Conservation (phyloP, 495 filamentous ascomycete species). For the Patellaria atrata region DNA sequence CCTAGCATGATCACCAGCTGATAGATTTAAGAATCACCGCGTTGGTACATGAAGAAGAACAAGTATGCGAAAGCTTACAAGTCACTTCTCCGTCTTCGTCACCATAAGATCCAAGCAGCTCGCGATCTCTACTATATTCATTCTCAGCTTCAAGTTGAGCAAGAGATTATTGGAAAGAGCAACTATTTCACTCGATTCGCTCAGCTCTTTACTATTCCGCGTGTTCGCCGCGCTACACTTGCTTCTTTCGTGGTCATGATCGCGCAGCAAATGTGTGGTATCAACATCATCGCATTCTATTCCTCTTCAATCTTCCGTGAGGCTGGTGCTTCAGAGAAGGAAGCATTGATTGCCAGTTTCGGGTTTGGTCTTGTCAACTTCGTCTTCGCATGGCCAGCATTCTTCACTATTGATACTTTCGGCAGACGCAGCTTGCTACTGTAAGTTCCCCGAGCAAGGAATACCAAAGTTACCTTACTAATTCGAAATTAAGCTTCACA, state of each 20-base stretch:
- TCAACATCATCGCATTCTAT: slow-evolving; percentile 28
- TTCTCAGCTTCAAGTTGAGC: slow-evolving; percentile 42
- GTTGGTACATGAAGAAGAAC: slow-evolving; percentile 50
- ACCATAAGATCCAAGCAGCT: slow-evolving; percentile 44
- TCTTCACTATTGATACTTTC: slow-evolving; percentile 44
- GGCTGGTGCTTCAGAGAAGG: slow-evolving; percentile 31
- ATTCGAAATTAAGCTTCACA: slow-evolving; percentile 20
- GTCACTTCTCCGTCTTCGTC: slow-evolving; percentile 44
- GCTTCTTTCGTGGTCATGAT: slow-evolving; percentile 56
- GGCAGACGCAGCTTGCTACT: slow-evolving; percentile 13
- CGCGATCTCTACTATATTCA: slow-evolving; percentile 55
- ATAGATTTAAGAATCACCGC: slow-evolving; percentile 49
- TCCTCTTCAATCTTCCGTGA: slow-evolving; percentile 48
- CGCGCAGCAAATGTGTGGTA: slow-evolving; percentile 32
- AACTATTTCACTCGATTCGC: slow-evolving; percentile 43
- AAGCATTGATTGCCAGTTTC: slow-evolving; percentile 39
- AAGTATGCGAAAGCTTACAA: slow-evolving; percentile 37
- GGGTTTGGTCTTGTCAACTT: slow-evolving; percentile 53
- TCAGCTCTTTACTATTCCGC: slow-evolving; percentile 55
- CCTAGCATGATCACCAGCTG: background rate
- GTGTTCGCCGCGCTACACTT: slow-evolving; percentile 49
- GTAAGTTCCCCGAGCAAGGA: background rate
- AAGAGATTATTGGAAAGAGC: slow-evolving; percentile 31
- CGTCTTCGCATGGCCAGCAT: slow-evolving; percentile 49
- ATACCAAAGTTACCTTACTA: slow-evolving; percentile 5